Evolutionary conservation across 2,329 filamentous ascomycete genomes (phyloP).

Genomic region (Trichothecium sympodiale): DNA sequence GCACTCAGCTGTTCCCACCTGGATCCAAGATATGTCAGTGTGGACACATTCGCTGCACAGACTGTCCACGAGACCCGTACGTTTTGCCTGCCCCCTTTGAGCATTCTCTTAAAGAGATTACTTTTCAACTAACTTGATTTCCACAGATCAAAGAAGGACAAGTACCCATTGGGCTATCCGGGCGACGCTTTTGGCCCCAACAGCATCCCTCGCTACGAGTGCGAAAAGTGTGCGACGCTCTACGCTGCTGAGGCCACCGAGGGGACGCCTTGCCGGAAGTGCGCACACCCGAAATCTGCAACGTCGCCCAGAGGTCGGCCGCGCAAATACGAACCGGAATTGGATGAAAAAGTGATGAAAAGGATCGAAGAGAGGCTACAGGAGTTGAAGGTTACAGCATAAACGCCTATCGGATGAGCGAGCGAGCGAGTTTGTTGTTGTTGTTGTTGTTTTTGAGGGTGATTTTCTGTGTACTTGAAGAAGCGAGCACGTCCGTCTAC

Average conservation of each 20-base stretch:
- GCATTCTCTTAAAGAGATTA: not conserved
- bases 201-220: conserved; percentile 43
- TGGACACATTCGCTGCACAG: conserved; percentile 63
- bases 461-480: not conserved
- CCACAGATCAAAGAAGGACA: conserved; percentile 51
- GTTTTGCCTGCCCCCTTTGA: conserved; percentile 21
- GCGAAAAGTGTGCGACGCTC: conserved; percentile 50
- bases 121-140: conserved; percentile 1
- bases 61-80: conserved; percentile 71
- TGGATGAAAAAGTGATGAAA: conserved; percentile 49
- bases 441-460: not conserved
- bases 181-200: conserved; percentile 48
- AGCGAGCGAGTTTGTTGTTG: conserved; percentile 7
- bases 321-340: conserved; percentile 48
- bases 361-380: conserved; percentile 45
- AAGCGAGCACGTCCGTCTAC: not conserved
- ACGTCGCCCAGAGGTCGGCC: conserved; percentile 48
- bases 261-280: conserved; percentile 45
- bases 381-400: conserved; percentile 22
- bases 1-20: conserved; percentile 48
- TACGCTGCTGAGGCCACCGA: conserved; percentile 40
- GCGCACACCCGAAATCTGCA: conserved; percentile 48
- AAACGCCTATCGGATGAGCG: too few relatives aligned
- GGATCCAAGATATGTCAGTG: conserved; percentile 59
- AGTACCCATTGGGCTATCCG: conserved; percentile 60